These are phyloP conservation scores for Saturnispora zaruensis DNA, from an alignment of 805 yeast genomes.

Conservation along the genomic window DNA sequence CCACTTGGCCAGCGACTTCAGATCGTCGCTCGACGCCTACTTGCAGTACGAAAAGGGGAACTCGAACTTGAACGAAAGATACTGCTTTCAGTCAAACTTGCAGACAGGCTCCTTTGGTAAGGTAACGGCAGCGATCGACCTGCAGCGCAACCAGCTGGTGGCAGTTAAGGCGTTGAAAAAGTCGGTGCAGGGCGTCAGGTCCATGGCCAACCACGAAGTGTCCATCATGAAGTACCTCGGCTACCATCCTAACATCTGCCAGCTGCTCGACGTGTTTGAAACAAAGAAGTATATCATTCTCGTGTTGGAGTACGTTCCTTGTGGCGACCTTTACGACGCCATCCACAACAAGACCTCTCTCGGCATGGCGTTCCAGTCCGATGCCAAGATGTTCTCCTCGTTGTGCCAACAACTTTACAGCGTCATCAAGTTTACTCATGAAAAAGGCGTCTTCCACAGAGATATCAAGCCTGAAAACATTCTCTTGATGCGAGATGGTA, in stretches of 20 bases:
- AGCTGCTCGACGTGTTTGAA: conserved; percentile 49
- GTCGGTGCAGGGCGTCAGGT: conserved; percentile 32
- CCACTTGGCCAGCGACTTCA: conserved; percentile 18
- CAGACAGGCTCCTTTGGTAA: conserved; percentile 57
- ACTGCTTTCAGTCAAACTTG: conserved; percentile 35
- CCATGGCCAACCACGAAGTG: conserved; percentile 50
- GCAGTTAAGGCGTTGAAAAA: conserved; percentile 50
- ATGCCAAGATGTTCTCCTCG: conserved; percentile 18
- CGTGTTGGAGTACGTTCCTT: conserved; percentile 57
- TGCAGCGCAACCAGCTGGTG: conserved; percentile 27
- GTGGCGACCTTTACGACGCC: conserved; percentile 62
- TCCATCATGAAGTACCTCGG: conserved; percentile 34
- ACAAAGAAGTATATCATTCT: conserved; percentile 43
- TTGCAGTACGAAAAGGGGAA: conserved; percentile 33
- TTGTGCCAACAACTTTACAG: conserved; percentile 41
- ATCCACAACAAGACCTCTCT: conserved; percentile 27
- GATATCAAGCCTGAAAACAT: conserved; percentile 72
- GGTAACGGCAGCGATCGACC: conserved; percentile 45
- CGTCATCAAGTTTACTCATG: conserved; percentile 49
- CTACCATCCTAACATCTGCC: conserved; percentile 47
- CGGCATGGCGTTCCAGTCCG: conserved; percentile 22
- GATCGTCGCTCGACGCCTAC: conserved; percentile 31
- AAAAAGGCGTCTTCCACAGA: conserved; percentile 54
- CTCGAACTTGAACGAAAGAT: conserved; percentile 30
- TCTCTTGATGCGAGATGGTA: conserved; percentile 40